Evolutionary conservation across 148 eudicot genomes (phyloP).

Genomic region (Suaeda aralocaspica): DNA sequence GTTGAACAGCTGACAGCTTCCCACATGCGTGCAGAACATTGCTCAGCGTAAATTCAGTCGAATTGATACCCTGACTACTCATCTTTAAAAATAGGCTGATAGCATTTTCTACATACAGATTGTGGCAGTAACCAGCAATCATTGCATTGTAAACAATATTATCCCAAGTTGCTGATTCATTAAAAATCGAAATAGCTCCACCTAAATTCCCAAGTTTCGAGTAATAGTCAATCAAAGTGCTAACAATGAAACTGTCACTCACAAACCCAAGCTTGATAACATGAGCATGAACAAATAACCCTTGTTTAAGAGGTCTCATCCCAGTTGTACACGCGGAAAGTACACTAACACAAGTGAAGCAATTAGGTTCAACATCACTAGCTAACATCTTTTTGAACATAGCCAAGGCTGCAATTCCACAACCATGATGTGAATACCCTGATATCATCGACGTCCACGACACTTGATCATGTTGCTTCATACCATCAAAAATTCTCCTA

Average conservation of each 20-base stretch:
- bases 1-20: slow-evolving; percentile 24
- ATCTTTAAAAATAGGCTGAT: slow-evolving; percentile 29
- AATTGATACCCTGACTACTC: slow-evolving; percentile 21
- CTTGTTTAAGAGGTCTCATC: slow-evolving; percentile 23
- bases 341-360: slow-evolving; percentile 38
- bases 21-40: slow-evolving; percentile 42
- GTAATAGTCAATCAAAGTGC: slow-evolving; percentile 39
- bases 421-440: slow-evolving; percentile 30
- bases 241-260: slow-evolving; percentile 24
- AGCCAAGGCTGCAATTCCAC: slow-evolving; percentile 23
- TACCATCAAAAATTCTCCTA: slow-evolving; percentile 36
- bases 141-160: slow-evolving; percentile 36
- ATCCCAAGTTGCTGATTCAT: slow-evolving; percentile 23
- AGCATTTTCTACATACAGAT: slow-evolving; percentile 28
- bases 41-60: slow-evolving; percentile 35
- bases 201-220: slow-evolving; percentile 36
- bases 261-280: slow-evolving; percentile 33
- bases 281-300: slow-evolving; percentile 37
- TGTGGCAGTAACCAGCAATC: slow-evolving; percentile 37
- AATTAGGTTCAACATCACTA: slow-evolving; percentile 33
- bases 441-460: slow-evolving; percentile 47
- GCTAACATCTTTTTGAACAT: slow-evolving; percentile 38
- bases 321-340: slow-evolving; percentile 26
- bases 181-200: slow-evolving; percentile 26
- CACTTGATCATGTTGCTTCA: slow-evolving; percentile 39